A percentile compares a stretch with the other conserved stretches of the same genome.
Evolutionary conservation across 495 filamentous ascomycete species (phyloP).

Genomic region (Xanthoparmelia taractica): DNA sequence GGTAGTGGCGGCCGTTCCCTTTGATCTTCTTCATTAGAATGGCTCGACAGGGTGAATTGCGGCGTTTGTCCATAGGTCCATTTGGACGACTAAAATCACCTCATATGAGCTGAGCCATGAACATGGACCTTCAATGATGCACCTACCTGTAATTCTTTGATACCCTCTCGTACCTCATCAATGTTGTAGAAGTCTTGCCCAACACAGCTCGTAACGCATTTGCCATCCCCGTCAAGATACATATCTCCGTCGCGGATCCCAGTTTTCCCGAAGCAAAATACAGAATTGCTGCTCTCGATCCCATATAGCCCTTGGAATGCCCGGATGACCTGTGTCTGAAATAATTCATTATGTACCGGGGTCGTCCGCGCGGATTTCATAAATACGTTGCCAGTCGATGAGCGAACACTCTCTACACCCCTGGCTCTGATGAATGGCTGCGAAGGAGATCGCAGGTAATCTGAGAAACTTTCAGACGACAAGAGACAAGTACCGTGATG

Average conservation of each 20-base stretch:
- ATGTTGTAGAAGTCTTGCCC: conserved; percentile 41
- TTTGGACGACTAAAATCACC: conserved; percentile 47
- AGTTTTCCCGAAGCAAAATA: too few relatives aligned
- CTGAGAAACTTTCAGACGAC: conserved; percentile 56
- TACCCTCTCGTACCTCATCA: conserved; percentile 47
- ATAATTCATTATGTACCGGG: conserved; percentile 20
- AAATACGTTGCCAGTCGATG: conserved; percentile 69
- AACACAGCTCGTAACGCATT: conserved; percentile 41
- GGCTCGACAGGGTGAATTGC: conserved; percentile 65
- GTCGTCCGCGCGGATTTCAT: conserved; percentile 29
- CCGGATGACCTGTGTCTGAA: conserved; percentile 36
- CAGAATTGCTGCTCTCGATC: neutral
- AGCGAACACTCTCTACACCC: conserved; percentile 90
- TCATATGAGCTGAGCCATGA: conserved; percentile 19
- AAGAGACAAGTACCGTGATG: conserved; percentile 92
- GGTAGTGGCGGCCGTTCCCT: conserved; percentile 21
- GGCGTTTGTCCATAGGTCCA: conserved; percentile 85
- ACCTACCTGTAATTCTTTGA: conserved; percentile 54
- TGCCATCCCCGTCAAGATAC: conserved; percentile 31
- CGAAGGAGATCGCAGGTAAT: conserved; percentile 64
- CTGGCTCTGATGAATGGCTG: conserved; percentile 65
- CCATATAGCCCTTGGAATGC: conserved; percentile 36
- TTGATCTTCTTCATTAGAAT: conserved; percentile 26
- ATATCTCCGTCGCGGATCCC: conserved; percentile 26
- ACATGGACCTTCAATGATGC: neutral